Evolutionary conservation across 768 basidiomycete genomes (phyloP).

Genomic region (Mrakia blollopis): DNA sequence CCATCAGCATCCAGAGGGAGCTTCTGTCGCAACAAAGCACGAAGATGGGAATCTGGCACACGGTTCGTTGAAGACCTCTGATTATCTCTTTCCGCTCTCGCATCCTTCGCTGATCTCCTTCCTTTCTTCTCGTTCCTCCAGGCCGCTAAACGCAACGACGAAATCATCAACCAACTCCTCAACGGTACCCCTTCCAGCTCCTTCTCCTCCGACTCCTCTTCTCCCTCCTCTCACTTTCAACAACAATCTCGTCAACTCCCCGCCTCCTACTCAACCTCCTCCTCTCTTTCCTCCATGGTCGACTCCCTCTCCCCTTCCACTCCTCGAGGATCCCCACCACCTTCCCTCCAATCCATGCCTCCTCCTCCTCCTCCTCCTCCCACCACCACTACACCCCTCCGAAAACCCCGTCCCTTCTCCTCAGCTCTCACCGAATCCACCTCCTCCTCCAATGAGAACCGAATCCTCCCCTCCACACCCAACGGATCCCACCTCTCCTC

Average conservation of each 20-base stretch:
- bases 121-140: neutral
- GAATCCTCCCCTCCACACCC: neutral
- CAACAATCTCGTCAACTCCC: neutral
- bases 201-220: neutral
- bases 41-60: slow-evolving; percentile 7
- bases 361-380: neutral
- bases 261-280: neutral
- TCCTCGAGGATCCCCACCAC: neutral
- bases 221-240: neutral
- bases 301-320: slow-evolving; percentile 7
- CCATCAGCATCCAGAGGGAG: slow-evolving; percentile 12
- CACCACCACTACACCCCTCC: neutral
- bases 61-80: neutral
- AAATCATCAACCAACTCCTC: slow-evolving; percentile 19
- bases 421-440: neutral
- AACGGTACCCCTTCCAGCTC: neutral
- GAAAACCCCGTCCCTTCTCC: too few relatives aligned
- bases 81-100: neutral
- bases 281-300: neutral
- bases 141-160: slow-evolving; percentile 12
- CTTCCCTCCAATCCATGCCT: neutral
- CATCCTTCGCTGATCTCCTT: neutral
- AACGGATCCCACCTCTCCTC: neutral
- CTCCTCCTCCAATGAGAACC: neutral
- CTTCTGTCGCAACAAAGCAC: slow-evolving; percentile 4